Evolutionary conservation across 108 stramenopile genomes (phyloP).

Genomic region (Chaetoceros muelleri): DNA sequence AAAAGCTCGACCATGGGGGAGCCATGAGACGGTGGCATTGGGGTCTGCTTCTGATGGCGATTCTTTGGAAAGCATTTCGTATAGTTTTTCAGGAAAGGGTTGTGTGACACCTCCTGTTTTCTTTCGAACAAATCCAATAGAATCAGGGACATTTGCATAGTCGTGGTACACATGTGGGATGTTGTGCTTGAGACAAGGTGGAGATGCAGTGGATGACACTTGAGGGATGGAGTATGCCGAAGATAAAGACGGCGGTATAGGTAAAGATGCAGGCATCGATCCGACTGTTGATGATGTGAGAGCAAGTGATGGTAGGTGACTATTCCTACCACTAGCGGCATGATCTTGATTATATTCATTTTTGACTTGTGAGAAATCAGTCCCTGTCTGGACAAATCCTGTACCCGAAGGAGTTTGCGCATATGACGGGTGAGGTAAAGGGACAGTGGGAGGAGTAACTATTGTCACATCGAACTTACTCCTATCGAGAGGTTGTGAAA

Average conservation of each 20-base stretch:
- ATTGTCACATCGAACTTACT: background rate
- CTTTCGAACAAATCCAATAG: constrained; percentile 47
- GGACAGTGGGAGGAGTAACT: background rate
- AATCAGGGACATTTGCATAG: constrained; percentile 47
- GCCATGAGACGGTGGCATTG: constrained; percentile 44
- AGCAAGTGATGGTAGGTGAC: too few species aligned
- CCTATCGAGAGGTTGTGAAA: background rate
- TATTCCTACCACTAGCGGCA: background rate
- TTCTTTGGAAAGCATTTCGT: constrained; percentile 60
- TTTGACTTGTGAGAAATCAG: too few species aligned
- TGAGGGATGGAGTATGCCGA: background rate
- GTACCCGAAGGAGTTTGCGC: background rate
- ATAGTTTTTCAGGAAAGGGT: constrained; percentile 79
- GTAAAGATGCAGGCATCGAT: background rate
- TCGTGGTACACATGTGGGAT: constrained; percentile 76
- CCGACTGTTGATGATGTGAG: too few species aligned
- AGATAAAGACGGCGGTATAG: background rate
- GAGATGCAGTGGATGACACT: background rate
- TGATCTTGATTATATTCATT: too few species aligned
- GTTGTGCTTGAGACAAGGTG: constrained; percentile 7
- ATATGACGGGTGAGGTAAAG: too few species aligned
- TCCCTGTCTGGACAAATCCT: too few species aligned
- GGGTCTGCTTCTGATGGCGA: constrained; percentile 19
- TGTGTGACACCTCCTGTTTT: constrained; percentile 81
- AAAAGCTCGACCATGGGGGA: constrained; percentile 78